These are phyloP conservation scores for Blastobotrys serpentis DNA, from an alignment of 1,139 yeast species.

Conservation along the genomic window DNA sequence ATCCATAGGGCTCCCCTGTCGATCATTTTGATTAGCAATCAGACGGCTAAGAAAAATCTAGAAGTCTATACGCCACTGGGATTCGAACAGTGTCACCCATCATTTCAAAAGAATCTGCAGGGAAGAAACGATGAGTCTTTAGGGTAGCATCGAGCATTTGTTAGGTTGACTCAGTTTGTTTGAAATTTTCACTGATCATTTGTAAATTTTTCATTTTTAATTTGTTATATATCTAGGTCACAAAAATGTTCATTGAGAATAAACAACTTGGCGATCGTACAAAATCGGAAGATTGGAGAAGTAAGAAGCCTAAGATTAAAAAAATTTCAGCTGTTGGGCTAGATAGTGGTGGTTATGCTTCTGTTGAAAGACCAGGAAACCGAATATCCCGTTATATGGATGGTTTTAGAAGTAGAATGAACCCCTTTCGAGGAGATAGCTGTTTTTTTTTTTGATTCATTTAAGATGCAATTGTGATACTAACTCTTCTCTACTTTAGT, in stretches of 20 bases:
- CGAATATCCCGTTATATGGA: not conserved
- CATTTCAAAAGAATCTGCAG: not conserved
- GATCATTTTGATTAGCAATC: not conserved
- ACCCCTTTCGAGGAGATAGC: constrained; percentile 20
- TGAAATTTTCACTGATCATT: constrained; percentile 4
- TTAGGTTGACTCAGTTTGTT: constrained; percentile 3
- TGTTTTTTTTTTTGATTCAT: not conserved
- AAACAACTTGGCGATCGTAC: constrained; percentile 52
- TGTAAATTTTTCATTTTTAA: not conserved
- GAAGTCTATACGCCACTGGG: not conserved
- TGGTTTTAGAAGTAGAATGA: constrained; percentile 2
- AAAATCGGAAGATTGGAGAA: constrained; percentile 85
- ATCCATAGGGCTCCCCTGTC: no score
- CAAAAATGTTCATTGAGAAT: constrained; percentile 75
- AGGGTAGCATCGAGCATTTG: not conserved
- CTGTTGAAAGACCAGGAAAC: not conserved
- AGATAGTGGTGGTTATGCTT: not conserved
- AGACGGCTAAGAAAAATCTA: not conserved
- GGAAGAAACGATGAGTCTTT: not conserved
- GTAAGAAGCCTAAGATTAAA: constrained; percentile 38
- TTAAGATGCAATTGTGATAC: no score
- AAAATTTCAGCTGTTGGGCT: not conserved
- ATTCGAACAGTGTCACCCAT: not conserved
- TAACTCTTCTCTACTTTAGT: constrained; percentile 35
- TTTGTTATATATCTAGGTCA: not conserved